phyloP scores from a whole-genome alignment of 2,329 filamentous ascomycete genomes.

The Decorospora gaudefroyi region DNA sequence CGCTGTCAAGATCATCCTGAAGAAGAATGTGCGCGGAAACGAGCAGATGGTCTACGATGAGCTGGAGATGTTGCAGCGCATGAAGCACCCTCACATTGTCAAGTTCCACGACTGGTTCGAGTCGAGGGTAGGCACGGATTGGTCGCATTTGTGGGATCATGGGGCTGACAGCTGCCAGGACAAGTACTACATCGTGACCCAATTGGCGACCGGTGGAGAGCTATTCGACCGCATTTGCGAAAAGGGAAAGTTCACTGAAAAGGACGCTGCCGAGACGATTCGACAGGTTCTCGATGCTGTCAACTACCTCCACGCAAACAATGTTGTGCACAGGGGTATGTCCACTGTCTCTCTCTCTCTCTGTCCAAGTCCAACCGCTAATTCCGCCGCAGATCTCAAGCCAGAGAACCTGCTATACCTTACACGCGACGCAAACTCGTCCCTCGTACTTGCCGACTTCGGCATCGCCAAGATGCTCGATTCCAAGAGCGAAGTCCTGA shows the following conservation, averaged over 20 bases:
- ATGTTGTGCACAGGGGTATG: constrained; percentile 92
- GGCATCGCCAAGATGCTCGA: constrained; percentile 99
- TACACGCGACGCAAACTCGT: constrained; percentile 74
- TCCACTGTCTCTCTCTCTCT: background rate
- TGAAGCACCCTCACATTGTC: constrained; percentile 95
- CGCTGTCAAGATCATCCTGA: constrained; percentile 97
- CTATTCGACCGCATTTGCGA: constrained; percentile 98
- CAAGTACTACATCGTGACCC: constrained; percentile 99
- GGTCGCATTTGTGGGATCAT: background rate
- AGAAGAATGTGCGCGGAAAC: constrained; percentile 98
- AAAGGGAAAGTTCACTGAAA: constrained; percentile 97
- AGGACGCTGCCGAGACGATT: constrained; percentile 95
- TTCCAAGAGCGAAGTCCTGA: constrained; percentile 85
- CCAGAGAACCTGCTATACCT: constrained; percentile 97
- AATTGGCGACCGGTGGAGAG: constrained; percentile 93
- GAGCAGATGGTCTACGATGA: constrained; percentile 99
- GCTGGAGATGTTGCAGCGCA: constrained; percentile 85
- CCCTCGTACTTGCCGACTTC: constrained; percentile 93
- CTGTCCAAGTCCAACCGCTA: constrained; percentile 19
- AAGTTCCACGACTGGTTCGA: constrained; percentile 99
- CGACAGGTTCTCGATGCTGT: constrained; percentile 91
- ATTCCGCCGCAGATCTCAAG: constrained; percentile 74
- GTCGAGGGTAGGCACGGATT: constrained; percentile 70
- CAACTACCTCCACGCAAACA: constrained; percentile 89
- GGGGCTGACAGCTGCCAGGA: constrained; percentile 63